These are phyloP conservation scores for Colletotrichum magnum DNA, from an alignment of 2,329 filamentous ascomycete genomes.

Conservation along the genomic window DNA sequence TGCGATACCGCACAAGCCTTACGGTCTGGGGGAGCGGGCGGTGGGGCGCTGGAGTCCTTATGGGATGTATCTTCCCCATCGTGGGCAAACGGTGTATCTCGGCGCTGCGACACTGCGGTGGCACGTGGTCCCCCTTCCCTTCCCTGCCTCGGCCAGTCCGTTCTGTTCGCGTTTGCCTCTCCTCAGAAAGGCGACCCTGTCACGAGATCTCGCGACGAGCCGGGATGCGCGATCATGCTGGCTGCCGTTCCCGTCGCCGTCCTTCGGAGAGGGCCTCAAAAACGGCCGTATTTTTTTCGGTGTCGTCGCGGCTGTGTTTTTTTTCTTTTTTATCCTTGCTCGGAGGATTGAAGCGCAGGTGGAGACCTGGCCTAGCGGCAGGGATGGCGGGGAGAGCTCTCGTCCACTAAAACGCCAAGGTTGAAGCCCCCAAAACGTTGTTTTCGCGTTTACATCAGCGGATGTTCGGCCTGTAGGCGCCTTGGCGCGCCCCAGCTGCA, in stretches of 20 bases:
- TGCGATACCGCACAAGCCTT: conserved; percentile 24
- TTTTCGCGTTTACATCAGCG: conserved; percentile 9
- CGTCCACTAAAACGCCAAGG: not conserved
- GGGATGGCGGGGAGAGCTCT: not conserved
- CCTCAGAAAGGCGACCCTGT: not conserved
- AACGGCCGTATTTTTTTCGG: conserved; percentile 20
- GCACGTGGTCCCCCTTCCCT: conserved; percentile 19
- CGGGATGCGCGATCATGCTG: not conserved
- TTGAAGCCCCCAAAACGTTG: conserved; percentile 13
- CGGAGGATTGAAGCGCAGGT: conserved; percentile 9
- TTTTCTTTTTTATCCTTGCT: not conserved
- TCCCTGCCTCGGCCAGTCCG: conserved; percentile 19
- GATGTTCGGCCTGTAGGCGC: conserved; percentile 26
- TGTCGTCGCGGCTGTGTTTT: conserved; percentile 32
- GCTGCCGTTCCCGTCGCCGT: not conserved
- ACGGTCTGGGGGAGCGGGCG: conserved; percentile 1
- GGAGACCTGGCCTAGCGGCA: not conserved
- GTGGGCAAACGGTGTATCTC: not conserved
- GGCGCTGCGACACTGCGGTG: conserved; percentile 5
- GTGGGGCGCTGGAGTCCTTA: not conserved
- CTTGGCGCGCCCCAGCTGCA: conserved; percentile 24
- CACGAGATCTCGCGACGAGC: not conserved
- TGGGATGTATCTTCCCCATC: not conserved
- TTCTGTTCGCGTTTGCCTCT: not conserved
- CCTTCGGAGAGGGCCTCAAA: conserved; percentile 1